Evolutionary conservation across 495 filamentous ascomycete genomes (phyloP).

Genomic region (Massariosphaeria phaeospora): DNA sequence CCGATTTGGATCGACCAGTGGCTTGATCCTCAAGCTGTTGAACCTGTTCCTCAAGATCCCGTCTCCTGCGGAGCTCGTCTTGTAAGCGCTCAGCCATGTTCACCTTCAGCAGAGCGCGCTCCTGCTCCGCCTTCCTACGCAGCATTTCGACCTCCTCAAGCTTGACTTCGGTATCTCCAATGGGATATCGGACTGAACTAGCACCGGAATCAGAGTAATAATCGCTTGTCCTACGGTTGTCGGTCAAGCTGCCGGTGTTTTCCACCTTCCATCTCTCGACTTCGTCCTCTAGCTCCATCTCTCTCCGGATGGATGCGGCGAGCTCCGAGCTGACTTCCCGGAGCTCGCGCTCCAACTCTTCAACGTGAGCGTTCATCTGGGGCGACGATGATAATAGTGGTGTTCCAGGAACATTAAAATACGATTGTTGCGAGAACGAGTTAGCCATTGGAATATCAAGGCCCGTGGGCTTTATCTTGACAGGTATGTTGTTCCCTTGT

Average conservation of each 20-base stretch:
- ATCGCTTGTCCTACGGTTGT: slow-evolving; percentile 80
- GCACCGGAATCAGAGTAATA: slow-evolving; percentile 96
- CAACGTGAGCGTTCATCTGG: slow-evolving; percentile 48
- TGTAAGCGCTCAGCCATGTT: slow-evolving; percentile 78
- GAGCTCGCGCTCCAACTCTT: slow-evolving; percentile 89
- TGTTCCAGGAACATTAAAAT: slow-evolving; percentile 41
- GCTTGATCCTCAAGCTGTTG: slow-evolving; percentile 73
- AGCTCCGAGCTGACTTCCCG: slow-evolving; percentile 88
- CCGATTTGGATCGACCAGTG: slow-evolving; percentile 44
- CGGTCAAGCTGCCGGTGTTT: slow-evolving; percentile 42
- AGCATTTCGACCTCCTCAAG: slow-evolving; percentile 80
- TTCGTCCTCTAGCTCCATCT: slow-evolving; percentile 95
- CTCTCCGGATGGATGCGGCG: slow-evolving; percentile 83
- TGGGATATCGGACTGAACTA: slow-evolving; percentile 69
- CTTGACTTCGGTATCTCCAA: slow-evolving; percentile 58
- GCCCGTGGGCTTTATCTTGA: slow-evolving; percentile 39
- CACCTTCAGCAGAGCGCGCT: slow-evolving; percentile 79
- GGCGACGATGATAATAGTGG: slow-evolving; percentile 42
- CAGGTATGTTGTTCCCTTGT: slow-evolving; percentile 31
- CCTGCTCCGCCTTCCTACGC: slow-evolving; percentile 80
- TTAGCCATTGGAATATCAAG: slow-evolving; percentile 42
- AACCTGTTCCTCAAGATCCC: slow-evolving; percentile 73
- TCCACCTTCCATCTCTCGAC: slow-evolving; percentile 78
- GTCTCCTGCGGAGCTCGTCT: slow-evolving; percentile 70
- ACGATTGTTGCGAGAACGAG: slow-evolving; percentile 25